A percentile compares a stretch with the other conserved stretches of the same genome.
Evolutionary conservation across 352 stramenopile species (phyloP).

Genomic region (Pythium aristosporum): DNA sequence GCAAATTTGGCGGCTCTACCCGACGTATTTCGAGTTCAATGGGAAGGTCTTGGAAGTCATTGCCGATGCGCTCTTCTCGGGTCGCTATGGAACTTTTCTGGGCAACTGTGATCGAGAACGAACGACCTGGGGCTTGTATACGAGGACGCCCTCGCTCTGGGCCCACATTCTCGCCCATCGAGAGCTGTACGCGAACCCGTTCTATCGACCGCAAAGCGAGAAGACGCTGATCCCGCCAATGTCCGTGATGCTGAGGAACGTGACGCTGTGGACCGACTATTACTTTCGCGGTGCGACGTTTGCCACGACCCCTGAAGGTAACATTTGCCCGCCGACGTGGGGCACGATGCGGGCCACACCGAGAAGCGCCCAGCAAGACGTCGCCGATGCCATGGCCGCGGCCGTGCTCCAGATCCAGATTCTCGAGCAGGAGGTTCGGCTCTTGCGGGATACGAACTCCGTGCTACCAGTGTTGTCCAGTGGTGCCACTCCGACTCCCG

Average conservation of each 20-base stretch:
- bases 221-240: constrained; percentile 53
- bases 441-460: neutral
- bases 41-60: constrained; percentile 61
- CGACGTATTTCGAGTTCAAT: constrained; percentile 88
- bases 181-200: constrained; percentile 61
- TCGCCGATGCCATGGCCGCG: constrained; percentile 55
- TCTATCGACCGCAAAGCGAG: constrained; percentile 57
- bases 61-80: constrained; percentile 72
- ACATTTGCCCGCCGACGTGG: constrained; percentile 50
- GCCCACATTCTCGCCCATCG: constrained; percentile 47
- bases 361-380: constrained; percentile 45
- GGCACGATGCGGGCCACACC: constrained; percentile 11
- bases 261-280: constrained; percentile 79
- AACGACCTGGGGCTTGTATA: constrained; percentile 40
- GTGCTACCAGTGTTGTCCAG: too few relatives aligned
- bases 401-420: constrained; percentile 44
- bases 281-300: constrained; percentile 69
- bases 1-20: constrained; percentile 79
- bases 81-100: constrained; percentile 83
- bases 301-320: constrained; percentile 37
- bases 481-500: neutral
- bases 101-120: constrained; percentile 87
- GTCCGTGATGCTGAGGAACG: constrained; percentile 59
- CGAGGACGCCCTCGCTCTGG: constrained; percentile 74
- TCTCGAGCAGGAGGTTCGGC: constrained; percentile 53